phyloP scores from a whole-genome alignment of 768 basidiomycete species.

The Favolaschia claudopus region DNA sequence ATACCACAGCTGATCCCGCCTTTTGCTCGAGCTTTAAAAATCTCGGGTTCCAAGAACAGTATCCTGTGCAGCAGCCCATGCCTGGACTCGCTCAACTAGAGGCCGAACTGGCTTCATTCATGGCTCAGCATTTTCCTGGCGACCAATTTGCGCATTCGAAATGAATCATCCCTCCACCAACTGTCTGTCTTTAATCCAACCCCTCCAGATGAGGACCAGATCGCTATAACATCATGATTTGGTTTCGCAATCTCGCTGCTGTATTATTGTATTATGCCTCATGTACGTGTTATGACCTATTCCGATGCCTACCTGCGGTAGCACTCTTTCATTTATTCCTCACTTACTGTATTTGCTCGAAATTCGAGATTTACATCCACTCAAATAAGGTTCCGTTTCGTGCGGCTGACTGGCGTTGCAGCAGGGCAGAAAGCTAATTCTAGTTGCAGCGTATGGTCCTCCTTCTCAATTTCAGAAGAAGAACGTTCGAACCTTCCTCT shows the following conservation, averaged over 20 bases:
- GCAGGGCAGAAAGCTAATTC: too few relatives aligned
- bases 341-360: background rate
- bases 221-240: too few relatives aligned
- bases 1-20: background rate
- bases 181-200: background rate
- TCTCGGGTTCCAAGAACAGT: slow-evolving; percentile 10
- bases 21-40: slow-evolving; percentile 26
- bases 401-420: too few relatives aligned
- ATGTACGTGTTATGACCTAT: background rate
- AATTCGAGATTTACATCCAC: background rate
- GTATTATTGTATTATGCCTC: slow-evolving; percentile 22
- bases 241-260: slow-evolving; percentile 18
- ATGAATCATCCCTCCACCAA: background rate
- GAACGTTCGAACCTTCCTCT: too few relatives aligned
- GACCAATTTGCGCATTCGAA: background rate
- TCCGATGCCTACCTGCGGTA: background rate
- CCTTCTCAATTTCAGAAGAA: too few relatives aligned
- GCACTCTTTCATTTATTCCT: background rate
- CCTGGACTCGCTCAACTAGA: slow-evolving; percentile 24
- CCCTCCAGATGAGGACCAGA: too few relatives aligned
- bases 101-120: slow-evolving; percentile 23
- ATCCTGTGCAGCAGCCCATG: background rate
- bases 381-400: slow-evolving; percentile 4
- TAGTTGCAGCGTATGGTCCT: too few relatives aligned
- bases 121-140: slow-evolving; percentile 25